Percentiles rank a stretch among this genome's conserved stretches.
Evolutionary conservation across 805 yeast species (phyloP).

Genomic region (Komagataella kurtzmanii): DNA sequence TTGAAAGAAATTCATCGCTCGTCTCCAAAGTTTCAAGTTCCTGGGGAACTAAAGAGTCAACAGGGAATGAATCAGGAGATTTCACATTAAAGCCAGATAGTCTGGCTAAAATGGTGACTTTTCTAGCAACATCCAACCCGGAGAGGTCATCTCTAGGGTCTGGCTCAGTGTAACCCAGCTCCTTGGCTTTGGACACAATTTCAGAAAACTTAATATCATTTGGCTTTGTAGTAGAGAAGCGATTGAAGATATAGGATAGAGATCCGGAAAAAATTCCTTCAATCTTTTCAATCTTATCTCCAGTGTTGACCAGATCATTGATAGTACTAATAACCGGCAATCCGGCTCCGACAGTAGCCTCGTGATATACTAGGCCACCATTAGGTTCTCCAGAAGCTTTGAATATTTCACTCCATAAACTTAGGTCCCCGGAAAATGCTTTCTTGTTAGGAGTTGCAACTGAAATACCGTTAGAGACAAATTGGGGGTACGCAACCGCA

Average conservation of each 20-base stretch:
- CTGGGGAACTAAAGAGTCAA: conserved; percentile 84
- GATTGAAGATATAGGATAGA: conserved; percentile 87
- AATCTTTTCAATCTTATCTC: conserved; percentile 81
- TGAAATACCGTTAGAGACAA: conserved; percentile 69
- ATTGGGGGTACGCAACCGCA: conserved; percentile 65
- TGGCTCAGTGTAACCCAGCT: conserved; percentile 94
- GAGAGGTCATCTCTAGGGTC: conserved; percentile 98
- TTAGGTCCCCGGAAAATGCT: conserved; percentile 75
- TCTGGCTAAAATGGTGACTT: conserved; percentile 92
- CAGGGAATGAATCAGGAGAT: conserved; percentile 87
- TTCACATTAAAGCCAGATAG: conserved; percentile 75
- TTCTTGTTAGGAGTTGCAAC: conserved; percentile 98
- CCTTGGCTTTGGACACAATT: conserved; percentile 77
- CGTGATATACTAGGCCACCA: conserved; percentile 84
- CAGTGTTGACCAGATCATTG: conserved; percentile 81
- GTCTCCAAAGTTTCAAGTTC: conserved; percentile 62
- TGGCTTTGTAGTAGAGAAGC: conserved; percentile 61
- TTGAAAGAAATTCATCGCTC: conserved; percentile 66
- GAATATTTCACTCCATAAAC: conserved; percentile 69
- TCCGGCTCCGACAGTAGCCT: conserved; percentile 98
- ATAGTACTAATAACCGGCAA: conserved; percentile 85
- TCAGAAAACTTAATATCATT: conserved; percentile 71
- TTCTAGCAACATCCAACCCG: conserved; percentile 97
- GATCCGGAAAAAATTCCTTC: conserved; percentile 98
- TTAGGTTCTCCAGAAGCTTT: conserved; percentile 33